Percentiles rank a stretch among this genome's conserved stretches.
phyloP scores from a whole-genome alignment of 768 basidiomycete species.

The Piloderma croceum region DNA sequence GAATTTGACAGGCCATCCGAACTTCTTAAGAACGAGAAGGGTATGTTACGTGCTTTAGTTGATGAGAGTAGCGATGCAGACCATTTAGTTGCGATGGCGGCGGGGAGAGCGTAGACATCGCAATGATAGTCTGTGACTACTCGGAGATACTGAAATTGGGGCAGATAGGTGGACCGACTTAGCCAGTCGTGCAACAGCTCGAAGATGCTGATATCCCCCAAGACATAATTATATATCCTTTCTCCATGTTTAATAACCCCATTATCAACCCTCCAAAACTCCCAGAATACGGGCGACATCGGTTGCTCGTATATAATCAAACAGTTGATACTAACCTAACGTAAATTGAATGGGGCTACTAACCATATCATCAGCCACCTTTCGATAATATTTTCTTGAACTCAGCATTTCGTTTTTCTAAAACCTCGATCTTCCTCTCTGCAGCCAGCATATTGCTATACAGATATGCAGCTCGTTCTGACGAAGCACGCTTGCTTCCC shows the following conservation, averaged over 20 bases:
- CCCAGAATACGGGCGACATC: no score
- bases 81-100: slow-evolving; percentile 29
- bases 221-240: no score
- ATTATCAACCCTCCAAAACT: no score
- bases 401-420: slow-evolving; percentile 68
- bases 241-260: no score
- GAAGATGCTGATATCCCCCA: no score
- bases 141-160: no score
- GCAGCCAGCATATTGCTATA: slow-evolving; percentile 70
- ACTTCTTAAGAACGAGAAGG: slow-evolving; percentile 39
- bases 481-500: slow-evolving; percentile 43
- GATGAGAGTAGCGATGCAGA: slow-evolving; percentile 40
- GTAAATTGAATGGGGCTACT: no score
- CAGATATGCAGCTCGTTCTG: slow-evolving; percentile 59
- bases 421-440: slow-evolving; percentile 56
- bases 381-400: slow-evolving; percentile 55
- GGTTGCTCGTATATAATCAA: no score
- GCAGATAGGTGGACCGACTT: no score
- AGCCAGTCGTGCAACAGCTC: no score
- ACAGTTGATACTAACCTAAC: no score
- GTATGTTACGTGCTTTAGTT: slow-evolving; percentile 36
- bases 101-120: slow-evolving; percentile 5
- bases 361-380: slow-evolving; percentile 28
- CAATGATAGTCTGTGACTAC: no score
- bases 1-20: slow-evolving; percentile 49